Conservation (phyloP, 345 rosid species). For the Schrenkiella parvula region DNA sequence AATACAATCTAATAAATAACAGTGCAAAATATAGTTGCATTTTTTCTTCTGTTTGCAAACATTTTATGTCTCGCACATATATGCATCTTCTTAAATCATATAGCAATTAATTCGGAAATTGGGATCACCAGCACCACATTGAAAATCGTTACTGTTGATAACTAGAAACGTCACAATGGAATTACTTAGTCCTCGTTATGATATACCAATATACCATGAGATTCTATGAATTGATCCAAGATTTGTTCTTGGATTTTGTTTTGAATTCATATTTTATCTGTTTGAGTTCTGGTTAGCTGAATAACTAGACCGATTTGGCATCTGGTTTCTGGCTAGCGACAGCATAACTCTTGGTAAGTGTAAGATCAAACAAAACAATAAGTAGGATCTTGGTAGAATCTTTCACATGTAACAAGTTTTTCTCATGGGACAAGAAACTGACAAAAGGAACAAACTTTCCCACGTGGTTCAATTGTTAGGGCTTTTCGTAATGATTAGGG, state of each 20-base stretch:
- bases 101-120: background rate
- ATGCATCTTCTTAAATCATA: background rate
- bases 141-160: background rate
- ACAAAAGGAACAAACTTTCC: constrained; percentile 26
- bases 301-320: constrained; percentile 2
- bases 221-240: background rate
- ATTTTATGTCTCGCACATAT: background rate
- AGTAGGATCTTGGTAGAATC: constrained; percentile 3
- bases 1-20: background rate
- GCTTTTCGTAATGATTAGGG: constrained; percentile 37
- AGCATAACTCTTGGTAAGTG: constrained; percentile 10
- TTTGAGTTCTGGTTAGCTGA: background rate
- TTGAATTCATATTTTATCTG: background rate
- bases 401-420: constrained; percentile 27
- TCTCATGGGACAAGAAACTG: constrained; percentile 26
- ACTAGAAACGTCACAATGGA: constrained; percentile 10
- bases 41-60: background rate
- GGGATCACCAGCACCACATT: background rate
- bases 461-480: constrained; percentile 45
- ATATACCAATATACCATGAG: background rate
- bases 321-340: background rate
- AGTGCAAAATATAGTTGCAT: background rate
- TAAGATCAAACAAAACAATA: constrained; percentile 7
- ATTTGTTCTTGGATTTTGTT: background rate
- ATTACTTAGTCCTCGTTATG: background rate